These are phyloP conservation scores for Mayamaea pseudoterrestris DNA, from an alignment of 108 stramenopile species.

Conservation along the genomic window DNA sequence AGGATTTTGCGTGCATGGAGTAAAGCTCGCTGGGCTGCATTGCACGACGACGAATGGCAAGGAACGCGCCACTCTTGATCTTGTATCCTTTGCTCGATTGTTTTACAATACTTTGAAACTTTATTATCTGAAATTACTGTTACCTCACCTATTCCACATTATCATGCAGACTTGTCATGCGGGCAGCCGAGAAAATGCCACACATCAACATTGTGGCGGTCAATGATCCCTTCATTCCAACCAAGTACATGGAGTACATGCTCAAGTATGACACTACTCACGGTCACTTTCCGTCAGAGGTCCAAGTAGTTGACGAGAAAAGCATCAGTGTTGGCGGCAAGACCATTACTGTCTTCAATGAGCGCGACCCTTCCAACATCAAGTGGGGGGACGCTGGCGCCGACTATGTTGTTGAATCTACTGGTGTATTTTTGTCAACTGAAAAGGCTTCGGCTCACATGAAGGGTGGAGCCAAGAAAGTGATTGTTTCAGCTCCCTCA, in stretches of 20 bases:
- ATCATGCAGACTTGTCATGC: conserved; percentile 83
- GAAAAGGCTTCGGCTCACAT: conserved; percentile 85
- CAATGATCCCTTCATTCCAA: conserved; percentile 88
- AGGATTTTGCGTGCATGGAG: conserved; percentile 13
- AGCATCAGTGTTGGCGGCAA: conserved; percentile 78
- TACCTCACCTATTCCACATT: background rate
- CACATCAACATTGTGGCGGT: conserved; percentile 93
- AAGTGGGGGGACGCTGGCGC: conserved; percentile 87
- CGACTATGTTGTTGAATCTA: conserved; percentile 89
- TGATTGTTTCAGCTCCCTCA: conserved; percentile 92
- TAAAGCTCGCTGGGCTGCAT: background rate
- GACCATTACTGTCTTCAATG: conserved; percentile 71
- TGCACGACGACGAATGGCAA: background rate
- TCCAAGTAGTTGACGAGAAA: conserved; percentile 52
- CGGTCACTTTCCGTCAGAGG: conserved; percentile 72
- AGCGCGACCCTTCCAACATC: conserved; percentile 90
- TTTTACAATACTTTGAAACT: background rate
- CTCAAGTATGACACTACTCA: conserved; percentile 96
- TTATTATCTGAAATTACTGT: background rate
- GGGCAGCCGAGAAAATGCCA: conserved; percentile 85
- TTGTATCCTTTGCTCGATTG: background rate
- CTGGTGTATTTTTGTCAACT: conserved; percentile 88
- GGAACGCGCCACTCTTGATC: background rate
- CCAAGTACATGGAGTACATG: conserved; percentile 91
- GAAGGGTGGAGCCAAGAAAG: conserved; percentile 93